Percentiles rank a stretch among this genome's conserved stretches.
Conservation (phyloP, 306 rosid species). For the Luffa aegyptiaca region DNA sequence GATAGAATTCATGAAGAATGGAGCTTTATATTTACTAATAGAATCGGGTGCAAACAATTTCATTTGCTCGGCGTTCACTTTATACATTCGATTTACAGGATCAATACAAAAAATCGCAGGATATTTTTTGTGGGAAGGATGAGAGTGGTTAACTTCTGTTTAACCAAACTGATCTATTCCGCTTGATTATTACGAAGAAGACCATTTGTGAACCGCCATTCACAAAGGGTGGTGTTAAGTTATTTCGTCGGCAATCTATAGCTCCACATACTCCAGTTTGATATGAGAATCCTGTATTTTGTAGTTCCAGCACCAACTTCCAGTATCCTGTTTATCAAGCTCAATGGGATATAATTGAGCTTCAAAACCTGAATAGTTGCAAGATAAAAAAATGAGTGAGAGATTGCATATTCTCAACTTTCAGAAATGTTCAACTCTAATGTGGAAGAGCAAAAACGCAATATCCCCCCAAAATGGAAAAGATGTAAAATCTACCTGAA, state of each 20-base stretch:
- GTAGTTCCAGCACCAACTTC: conserved; percentile 93
- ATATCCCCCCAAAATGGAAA: background rate
- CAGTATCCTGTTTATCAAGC: conserved; percentile 44
- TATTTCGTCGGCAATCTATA: conserved; percentile 19
- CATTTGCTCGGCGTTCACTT: background rate
- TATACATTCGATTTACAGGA: conserved; percentile 13
- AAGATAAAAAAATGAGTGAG: background rate
- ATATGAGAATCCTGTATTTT: conserved; percentile 50
- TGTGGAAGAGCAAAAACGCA: background rate
- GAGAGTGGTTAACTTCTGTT: conserved; percentile 55
- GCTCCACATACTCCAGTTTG: conserved; percentile 50
- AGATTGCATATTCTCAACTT: background rate
- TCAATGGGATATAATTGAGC: conserved; percentile 46
- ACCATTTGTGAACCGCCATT: conserved; percentile 73
- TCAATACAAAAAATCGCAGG: conserved; percentile 8
- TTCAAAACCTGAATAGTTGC: conserved; percentile 35
- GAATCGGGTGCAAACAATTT: background rate
- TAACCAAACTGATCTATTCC: conserved; percentile 31
- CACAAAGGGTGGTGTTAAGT: conserved; percentile 33
- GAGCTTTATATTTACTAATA: background rate
- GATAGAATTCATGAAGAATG: background rate
- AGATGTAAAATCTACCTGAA: conserved; percentile 31
- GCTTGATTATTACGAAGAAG: conserved; percentile 15
- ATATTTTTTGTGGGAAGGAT: background rate
- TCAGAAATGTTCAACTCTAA: background rate